phyloP scores from a whole-genome alignment of 345 rosid species.

The Mangifera indica region DNA sequence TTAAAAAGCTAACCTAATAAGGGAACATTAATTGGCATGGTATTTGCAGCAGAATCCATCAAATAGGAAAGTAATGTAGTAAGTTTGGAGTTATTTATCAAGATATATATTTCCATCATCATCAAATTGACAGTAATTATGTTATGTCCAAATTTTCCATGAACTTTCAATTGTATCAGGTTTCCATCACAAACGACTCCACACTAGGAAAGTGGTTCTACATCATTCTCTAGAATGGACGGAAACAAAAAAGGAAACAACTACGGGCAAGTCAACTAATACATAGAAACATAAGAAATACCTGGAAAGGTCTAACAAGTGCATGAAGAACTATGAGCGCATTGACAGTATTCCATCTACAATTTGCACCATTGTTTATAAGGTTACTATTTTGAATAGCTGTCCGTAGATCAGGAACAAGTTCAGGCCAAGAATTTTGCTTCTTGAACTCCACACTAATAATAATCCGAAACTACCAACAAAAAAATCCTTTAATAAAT shows the following conservation, averaged over 20 bases:
- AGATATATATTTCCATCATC: neutral
- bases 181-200: neutral
- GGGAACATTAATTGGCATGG: neutral
- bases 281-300: constrained; percentile 23
- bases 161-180: constrained; percentile 2
- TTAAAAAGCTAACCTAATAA: no score
- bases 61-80: neutral
- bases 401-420: constrained; percentile 56
- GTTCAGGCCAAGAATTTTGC: constrained; percentile 78
- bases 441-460: constrained; percentile 62
- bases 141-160: neutral
- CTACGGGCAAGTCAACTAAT: neutral
- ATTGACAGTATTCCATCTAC: constrained; percentile 58
- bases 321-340: constrained; percentile 61
- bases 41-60: neutral
- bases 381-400: constrained; percentile 64
- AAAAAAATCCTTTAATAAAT: constrained; percentile 9
- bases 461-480: constrained; percentile 59
- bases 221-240: neutral
- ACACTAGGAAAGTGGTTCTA: neutral
- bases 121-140: no score
- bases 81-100: neutral
- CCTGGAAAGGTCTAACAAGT: constrained; percentile 82
- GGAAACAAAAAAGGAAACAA: neutral
- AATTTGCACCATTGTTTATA: constrained; percentile 30